A percentile compares a stretch with the other conserved stretches of the same genome.
Conservation (phyloP, 169 alveolate species). For the Cryptosporidium viatorum region DNA sequence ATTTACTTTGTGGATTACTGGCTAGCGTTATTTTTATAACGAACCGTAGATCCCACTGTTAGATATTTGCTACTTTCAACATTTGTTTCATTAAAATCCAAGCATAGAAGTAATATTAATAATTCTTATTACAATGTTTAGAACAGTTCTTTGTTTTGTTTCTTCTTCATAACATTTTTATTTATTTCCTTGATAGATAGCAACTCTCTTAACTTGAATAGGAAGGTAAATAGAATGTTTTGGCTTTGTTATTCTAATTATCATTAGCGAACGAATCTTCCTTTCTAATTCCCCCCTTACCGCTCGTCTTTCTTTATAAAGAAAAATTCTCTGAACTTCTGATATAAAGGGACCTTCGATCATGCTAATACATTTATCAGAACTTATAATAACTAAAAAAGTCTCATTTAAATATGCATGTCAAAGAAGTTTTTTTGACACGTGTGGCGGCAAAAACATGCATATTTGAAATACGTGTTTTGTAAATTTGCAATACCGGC, state of each 20-base stretch:
- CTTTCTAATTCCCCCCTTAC: too few relatives aligned
- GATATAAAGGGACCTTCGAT: too few relatives aligned
- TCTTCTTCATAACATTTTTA: neutral
- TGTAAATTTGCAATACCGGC: neutral
- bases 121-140: neutral
- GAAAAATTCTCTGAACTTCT: too few relatives aligned
- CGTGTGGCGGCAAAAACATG: constrained; percentile 6
- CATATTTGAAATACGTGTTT: neutral
- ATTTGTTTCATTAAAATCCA: neutral
- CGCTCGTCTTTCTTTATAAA: too few relatives aligned
- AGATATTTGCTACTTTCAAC: neutral
- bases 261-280: too few relatives aligned
- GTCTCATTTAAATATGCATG: neutral
- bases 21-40: neutral
- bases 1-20: neutral
- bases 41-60: neutral
- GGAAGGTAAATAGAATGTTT: too few relatives aligned
- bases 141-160: neutral
- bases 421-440: neutral
- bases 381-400: neutral
- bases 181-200: neutral
- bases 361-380: too few relatives aligned
- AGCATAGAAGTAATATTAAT: neutral
- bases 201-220: too few relatives aligned
- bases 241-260: too few relatives aligned